These are phyloP conservation scores for Lactarius sanguifluus DNA, from an alignment of 768 basidiomycete genomes.

Conservation along the genomic window DNA sequence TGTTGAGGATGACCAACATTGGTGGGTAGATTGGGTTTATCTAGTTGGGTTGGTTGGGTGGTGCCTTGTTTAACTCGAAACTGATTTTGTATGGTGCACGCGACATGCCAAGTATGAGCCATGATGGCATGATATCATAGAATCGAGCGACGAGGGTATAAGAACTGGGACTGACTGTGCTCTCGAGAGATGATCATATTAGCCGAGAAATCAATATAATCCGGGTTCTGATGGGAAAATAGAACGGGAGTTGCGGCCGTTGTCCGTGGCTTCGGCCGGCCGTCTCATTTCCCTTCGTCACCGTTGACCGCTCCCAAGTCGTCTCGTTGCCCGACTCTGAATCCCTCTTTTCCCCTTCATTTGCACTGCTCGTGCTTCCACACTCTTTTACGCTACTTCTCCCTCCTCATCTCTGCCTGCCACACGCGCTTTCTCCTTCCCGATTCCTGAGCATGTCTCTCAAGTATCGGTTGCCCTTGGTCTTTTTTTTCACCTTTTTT, in stretches of 20 bases:
- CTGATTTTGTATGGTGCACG: neutral
- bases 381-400: conserved; percentile 18
- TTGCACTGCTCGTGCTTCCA: conserved; percentile 23
- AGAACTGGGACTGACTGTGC: too few species aligned
- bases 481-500: conserved; percentile 15
- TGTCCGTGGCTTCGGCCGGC: neutral
- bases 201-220: neutral
- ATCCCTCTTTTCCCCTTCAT: neutral
- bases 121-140: neutral
- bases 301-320: neutral
- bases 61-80: conserved; percentile 3
- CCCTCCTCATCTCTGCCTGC: neutral
- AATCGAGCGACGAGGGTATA: neutral
- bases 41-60: conserved; percentile 39
- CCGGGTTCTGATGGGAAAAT: neutral
- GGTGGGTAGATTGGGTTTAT: conserved; percentile 84
- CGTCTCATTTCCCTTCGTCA: neutral
- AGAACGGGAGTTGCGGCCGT: neutral
- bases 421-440: neutral
- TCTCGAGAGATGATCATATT: neutral
- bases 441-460: conserved; percentile 5
- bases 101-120: neutral
- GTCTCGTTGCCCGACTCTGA: neutral
- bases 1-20: neutral
- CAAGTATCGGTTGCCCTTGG: conserved; percentile 1